Evolutionary conservation across 1,284 basidiomycete species (phyloP).

Genomic region (Ceraceosorus guamensis): DNA sequence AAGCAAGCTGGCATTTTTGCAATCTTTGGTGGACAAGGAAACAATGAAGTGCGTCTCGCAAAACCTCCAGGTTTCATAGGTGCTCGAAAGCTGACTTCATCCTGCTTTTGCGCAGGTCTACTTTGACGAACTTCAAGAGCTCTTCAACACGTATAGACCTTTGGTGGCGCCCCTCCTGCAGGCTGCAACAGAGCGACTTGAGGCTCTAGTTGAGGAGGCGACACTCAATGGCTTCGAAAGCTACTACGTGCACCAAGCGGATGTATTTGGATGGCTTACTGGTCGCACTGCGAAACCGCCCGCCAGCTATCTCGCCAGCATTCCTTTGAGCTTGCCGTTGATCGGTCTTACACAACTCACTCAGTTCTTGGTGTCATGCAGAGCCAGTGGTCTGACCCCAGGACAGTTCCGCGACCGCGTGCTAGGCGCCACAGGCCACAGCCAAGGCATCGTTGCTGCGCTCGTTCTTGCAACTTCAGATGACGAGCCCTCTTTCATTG

Average conservation of each 20-base stretch:
- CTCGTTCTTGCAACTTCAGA: slow-evolving; percentile 73
- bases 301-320: slow-evolving; percentile 79
- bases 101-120: slow-evolving; percentile 57
- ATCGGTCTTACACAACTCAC: slow-evolving; percentile 92
- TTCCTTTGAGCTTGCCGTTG: slow-evolving; percentile 89
- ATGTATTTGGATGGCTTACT: slow-evolving; percentile 77
- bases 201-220: slow-evolving; percentile 33
- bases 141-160: slow-evolving; percentile 83
- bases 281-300: slow-evolving; percentile 66
- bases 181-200: slow-evolving; percentile 54
- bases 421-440: slow-evolving; percentile 86
- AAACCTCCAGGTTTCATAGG: no score
- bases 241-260: slow-evolving; percentile 74
- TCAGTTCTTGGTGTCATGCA: slow-evolving; percentile 78
- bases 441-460: slow-evolving; percentile 90
- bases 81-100: no score
- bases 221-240: slow-evolving; percentile 59
- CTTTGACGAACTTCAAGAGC: slow-evolving; percentile 84
- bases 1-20: slow-evolving; percentile 78
- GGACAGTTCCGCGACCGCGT: slow-evolving; percentile 70
- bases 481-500: slow-evolving; percentile 64
- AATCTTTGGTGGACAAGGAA: slow-evolving; percentile 96
- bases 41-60: slow-evolving; percentile 63
- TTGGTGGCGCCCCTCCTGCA: slow-evolving; percentile 69
- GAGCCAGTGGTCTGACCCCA: slow-evolving; percentile 66